Base-by-base conservation (phyloP, 176 grass and related monocot genomes). In the Oryza brachyantha region DNA sequence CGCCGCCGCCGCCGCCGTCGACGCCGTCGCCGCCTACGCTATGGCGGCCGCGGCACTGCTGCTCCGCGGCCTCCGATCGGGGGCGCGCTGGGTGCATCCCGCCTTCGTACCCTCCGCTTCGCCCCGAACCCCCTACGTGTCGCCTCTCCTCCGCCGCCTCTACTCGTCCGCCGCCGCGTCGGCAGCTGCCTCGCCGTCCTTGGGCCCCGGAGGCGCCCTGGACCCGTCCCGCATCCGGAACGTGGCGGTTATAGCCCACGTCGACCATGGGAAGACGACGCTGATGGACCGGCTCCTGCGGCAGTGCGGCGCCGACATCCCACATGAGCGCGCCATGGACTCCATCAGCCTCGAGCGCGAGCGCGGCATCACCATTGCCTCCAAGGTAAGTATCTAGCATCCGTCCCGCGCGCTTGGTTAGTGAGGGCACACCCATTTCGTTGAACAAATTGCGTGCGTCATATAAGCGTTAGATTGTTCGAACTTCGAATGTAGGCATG, bases 261-360 rank as follows among this genome's bases (percentile, higher is more conserved):
- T 98, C 12, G 95, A 98, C 77, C 95, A 98, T 54, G 95, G 95
- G 65, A 98, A 98, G 87, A 94, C 95, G 6, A 98, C 95, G 54
- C 89, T 98, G 73, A 98, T 98, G 92, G 95, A 98, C 79, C 92
- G 95, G 74, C 85, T 98, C 41, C 88, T 94, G 10, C 89, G 91
- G 5, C 95, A 94, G 83, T 94, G 95, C 80, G 91, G 95, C 61
- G 90, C 95, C 29, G 95, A 92, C 76, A 85, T 98, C 76, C 95
- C 94, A 50, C 96, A 99, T 73, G 96, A 93, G 78, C 88, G 90
- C 48, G 96, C 92, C 78, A 91, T 99, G 72, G 96, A 99, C 68
- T 95, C 90, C 73, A 95, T 93, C 77, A 93, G 87, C 54, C 96
- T 95, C 77, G 92, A 99, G 85, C 92, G 96, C 34, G 96, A 93